Evolutionary conservation across 176 grass and related monocot genomes (phyloP), one percentile per base, ranked within the genome.

Genomic region (Cocos nucifera): DNA sequence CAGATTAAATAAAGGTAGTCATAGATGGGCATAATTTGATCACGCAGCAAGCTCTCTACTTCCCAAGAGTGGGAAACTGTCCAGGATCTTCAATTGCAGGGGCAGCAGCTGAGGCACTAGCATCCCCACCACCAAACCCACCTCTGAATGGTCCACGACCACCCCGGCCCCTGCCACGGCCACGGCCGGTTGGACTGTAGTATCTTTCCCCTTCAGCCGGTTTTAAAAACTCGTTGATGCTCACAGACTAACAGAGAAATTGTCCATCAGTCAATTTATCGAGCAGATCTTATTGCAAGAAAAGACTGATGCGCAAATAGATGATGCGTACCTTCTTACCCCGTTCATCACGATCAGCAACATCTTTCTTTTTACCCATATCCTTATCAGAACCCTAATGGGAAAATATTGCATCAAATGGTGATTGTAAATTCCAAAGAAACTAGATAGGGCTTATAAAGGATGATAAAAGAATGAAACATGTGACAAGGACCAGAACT

Each of bases 341-440:
- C 63, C 15, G 50, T 28, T 65, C 63, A 52, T 65, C 63, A 20
- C 63, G 22, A 25, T 65, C 63, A 51, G 20, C 20, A 22, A 26
- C 26, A 51, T 65, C 63, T 65, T 65, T 65, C 63, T 65, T 65
- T 51, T 65, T 65, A 51, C 49, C 63, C 4, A 17, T 65, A 17
- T 65, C 63, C 22, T 65, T 65, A 1, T 51, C 63, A 12, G 21
- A 25, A 22, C 16, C 21, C 63, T 65, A 17, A 39, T 9, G 32
- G 2, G 7, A 39, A 39, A 39, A 39, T 39, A 4, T 39, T 39
- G 32, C 2, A 39, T 10, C 32, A 39, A 39, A 39, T 7, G 32
- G 32, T 39, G 32, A 39, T 39, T 39, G 10, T 39, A 39, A 39
- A 39, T 39, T 39, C 1, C 9, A 9, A 10, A 39, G 8, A 39